Percentiles rank a stretch among this genome's conserved stretches.
phyloP scores from a whole-genome alignment of 169 alveolate species.

The Cryptosporidium felis region DNA sequence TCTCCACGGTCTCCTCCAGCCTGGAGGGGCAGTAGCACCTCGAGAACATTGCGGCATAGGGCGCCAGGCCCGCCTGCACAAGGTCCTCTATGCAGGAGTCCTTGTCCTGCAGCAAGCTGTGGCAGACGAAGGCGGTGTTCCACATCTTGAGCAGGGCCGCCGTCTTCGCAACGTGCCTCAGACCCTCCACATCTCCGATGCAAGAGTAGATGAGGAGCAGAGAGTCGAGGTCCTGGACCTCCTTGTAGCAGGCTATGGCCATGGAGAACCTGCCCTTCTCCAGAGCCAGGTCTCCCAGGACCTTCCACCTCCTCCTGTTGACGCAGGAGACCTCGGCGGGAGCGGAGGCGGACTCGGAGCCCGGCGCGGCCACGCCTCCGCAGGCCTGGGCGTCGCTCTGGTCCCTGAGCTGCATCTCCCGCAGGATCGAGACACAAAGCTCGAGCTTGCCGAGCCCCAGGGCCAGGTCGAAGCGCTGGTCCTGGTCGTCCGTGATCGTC shows the following conservation, averaged over 20 bases:
- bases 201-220: slow-evolving; percentile 77
- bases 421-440: slow-evolving; percentile 81
- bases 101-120: slow-evolving; percentile 73
- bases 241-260: slow-evolving; percentile 80
- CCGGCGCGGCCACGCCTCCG: neutral
- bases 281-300: slow-evolving; percentile 81
- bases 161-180: slow-evolving; percentile 76
- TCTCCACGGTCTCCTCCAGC: slow-evolving; percentile 74
- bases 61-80: slow-evolving; percentile 77
- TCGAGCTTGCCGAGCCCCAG: slow-evolving; percentile 86
- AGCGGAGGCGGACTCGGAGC: slow-evolving; percentile 69
- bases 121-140: slow-evolving; percentile 85
- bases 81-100: slow-evolving; percentile 81
- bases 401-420: slow-evolving; percentile 74
- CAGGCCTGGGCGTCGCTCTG: neutral
- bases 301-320: slow-evolving; percentile 78
- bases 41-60: slow-evolving; percentile 89
- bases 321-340: slow-evolving; percentile 73
- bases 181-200: slow-evolving; percentile 77
- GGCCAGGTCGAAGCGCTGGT: slow-evolving; percentile 92
- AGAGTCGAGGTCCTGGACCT: slow-evolving; percentile 79
- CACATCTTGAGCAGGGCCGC: slow-evolving; percentile 77
- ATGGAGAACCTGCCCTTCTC: slow-evolving; percentile 76
- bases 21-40: slow-evolving; percentile 85
- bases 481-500: slow-evolving; percentile 87